Percentiles rank a stretch among this genome's conserved stretches.
Evolutionary conservation across 1,284 basidiomycete species (phyloP).

Genomic region (Tilletia indica): DNA sequence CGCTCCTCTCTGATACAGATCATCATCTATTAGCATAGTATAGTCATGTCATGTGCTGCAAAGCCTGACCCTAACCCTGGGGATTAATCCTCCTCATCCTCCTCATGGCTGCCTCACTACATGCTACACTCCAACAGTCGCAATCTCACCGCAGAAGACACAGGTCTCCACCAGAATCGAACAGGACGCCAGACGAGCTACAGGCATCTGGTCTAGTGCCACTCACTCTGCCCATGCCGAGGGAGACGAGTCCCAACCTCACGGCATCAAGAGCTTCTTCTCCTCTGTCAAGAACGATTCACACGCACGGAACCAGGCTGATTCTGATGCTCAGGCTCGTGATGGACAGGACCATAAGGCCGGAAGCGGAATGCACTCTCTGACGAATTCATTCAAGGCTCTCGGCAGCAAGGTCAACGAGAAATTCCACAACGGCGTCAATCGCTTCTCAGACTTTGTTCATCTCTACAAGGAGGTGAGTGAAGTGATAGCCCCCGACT

Average conservation of each 20-base stretch:
- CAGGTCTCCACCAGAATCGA: not conserved
- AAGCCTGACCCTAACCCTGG: not conserved
- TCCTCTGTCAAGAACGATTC: not conserved
- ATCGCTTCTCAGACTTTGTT: constrained; percentile 14
- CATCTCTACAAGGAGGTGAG: constrained; percentile 18
- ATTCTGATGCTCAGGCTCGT: not conserved
- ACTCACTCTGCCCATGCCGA: constrained; percentile 1
- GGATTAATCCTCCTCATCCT: not conserved
- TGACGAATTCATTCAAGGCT: constrained; percentile 17
- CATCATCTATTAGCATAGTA: too few species aligned
- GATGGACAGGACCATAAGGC: not conserved
- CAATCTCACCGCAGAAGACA: constrained; percentile 14
- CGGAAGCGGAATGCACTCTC: not conserved
- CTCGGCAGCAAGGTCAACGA: constrained; percentile 17
- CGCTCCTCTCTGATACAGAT: too few species aligned
- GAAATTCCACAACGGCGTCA: constrained; percentile 16
- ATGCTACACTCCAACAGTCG: constrained; percentile 10
- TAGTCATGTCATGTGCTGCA: too few species aligned
- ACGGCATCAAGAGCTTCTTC: constrained; percentile 15
- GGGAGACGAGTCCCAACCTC: not conserved
- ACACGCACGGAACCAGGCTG: not conserved
- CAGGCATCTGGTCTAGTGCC: constrained; percentile 4
- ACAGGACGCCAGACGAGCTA: not conserved
- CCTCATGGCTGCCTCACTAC: not conserved
- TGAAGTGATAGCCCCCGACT: not conserved